Conservation (phyloP, 2,329 filamentous ascomycete species). For the Aotearoamyces nothofagi region DNA sequence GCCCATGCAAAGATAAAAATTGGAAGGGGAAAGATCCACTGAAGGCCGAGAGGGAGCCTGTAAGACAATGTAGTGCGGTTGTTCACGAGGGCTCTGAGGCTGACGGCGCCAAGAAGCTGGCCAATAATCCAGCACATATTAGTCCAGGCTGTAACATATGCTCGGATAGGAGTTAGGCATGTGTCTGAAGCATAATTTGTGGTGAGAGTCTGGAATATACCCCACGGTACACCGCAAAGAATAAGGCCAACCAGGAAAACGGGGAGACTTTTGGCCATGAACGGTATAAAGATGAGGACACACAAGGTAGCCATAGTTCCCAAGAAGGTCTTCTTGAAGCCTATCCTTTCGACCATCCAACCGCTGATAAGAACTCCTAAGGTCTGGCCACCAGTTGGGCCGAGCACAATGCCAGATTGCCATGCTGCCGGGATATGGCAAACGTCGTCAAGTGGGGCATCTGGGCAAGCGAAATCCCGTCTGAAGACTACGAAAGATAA, state of each 20-base stretch:
- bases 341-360: conserved; percentile 23
- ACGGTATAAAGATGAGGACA: conserved; percentile 32
- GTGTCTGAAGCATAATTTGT: conserved; percentile 18
- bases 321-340: conserved; percentile 31
- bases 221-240: conserved; percentile 32
- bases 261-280: conserved; percentile 30
- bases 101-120: conserved; percentile 30
- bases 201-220: conserved; percentile 28
- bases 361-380: conserved; percentile 25
- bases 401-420: conserved; percentile 27
- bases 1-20: conserved; percentile 23
- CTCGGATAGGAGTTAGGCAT: conserved; percentile 16
- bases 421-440: conserved; percentile 22
- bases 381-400: conserved; percentile 25
- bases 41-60: conserved; percentile 28
- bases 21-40: conserved; percentile 32
- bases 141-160: conserved; percentile 27
- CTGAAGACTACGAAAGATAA: conserved; percentile 18
- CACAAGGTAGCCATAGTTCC: conserved; percentile 25
- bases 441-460: conserved; percentile 9
- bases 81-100: conserved; percentile 25
- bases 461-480: conserved; percentile 4
- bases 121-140: conserved; percentile 37
- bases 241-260: conserved; percentile 30
- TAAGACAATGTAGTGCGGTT: conserved; percentile 28